Evolutionary conservation across 139 green algal genomes (phyloP), one percentile per base, ranked within the genome.

Genomic region (Parachlorella kessleri): DNA sequence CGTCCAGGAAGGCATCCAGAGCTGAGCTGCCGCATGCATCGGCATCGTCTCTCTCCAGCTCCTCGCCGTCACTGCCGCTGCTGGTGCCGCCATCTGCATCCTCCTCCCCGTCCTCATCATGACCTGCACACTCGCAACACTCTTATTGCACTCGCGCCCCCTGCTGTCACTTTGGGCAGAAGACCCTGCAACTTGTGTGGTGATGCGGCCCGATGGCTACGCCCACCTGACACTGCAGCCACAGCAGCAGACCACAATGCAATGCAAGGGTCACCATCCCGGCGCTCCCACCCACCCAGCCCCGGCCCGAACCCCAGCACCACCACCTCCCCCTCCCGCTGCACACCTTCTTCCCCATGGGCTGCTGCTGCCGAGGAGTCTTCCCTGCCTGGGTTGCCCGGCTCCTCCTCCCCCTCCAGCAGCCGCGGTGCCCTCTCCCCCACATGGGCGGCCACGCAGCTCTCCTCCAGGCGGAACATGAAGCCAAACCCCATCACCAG

Each of bases 401-500:
- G 24, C 24, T 63, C 63, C 35, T 40, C 70, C 6, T 55, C 81
- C 35, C 41, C 71, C 32, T 77, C 72, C 55, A 35, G 40, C 63
- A 68, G 54, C 18, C 78, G 54, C 26, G 87, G 70, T 0, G 90
- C 88, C 1, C 95, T 77, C 87, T 99, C 96, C 3, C 96, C 92
- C 48, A 93, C 40, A 78, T 99, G 96, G 3, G 79, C 84, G 0
- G 84, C 91, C 18, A 98, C 85, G 81, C 79, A 93, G 37, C 76
- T 85, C 48, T 98, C 94, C 38, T 98, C 95, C 80, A 92, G 82
- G 2, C 81, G 78, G 73, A 92, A 92, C 78, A 99, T 75, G 76
- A 96, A 95, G 23, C 87, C 92, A 55, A 98, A 95, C 28, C 96
- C 96, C 87, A 99, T 95, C 6, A 98, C 87, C 36, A 99, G 91